Evolutionary conservation across 495 filamentous ascomycete genomes (phyloP).

Genomic region (Aspergillus campestris): DNA sequence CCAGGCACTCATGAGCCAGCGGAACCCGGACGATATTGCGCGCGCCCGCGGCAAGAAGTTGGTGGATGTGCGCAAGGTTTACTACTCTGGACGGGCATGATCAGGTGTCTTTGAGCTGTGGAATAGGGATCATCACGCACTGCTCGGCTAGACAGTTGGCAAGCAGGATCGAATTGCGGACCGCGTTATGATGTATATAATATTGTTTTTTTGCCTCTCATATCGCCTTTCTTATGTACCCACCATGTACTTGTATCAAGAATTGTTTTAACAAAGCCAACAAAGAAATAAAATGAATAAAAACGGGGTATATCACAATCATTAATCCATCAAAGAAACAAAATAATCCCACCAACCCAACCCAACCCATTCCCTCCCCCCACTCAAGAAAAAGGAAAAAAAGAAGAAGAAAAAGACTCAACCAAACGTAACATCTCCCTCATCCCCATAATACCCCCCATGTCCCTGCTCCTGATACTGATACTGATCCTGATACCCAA

Average conservation of each 20-base stretch:
- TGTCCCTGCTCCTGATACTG: neutral
- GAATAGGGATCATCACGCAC: constrained; percentile 2
- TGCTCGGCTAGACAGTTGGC: neutral
- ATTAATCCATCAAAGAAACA: neutral
- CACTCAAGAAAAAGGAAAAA: constrained; percentile 4
- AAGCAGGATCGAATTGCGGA: no score
- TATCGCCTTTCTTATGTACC: no score
- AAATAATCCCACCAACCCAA: neutral
- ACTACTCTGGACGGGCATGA: constrained; percentile 73
- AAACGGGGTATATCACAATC: neutral
- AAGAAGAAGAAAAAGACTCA: constrained; percentile 5
- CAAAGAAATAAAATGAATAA: neutral
- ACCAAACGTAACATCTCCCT: neutral
- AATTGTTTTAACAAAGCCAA: neutral
- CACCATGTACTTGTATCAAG: no score
- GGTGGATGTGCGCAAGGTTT: constrained; percentile 93
- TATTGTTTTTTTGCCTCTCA: no score
- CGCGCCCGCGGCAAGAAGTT: constrained; percentile 83
- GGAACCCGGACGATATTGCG: constrained; percentile 80
- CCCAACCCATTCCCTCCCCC: neutral
- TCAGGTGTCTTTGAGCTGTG: neutral
- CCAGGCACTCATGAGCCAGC: constrained; percentile 72
- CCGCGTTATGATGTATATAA: no score
- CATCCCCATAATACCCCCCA: neutral
- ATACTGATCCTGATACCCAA: constrained; percentile 3